Conservation (phyloP, 192 early-diverging fungal species). For the Podila verticillata region DNA sequence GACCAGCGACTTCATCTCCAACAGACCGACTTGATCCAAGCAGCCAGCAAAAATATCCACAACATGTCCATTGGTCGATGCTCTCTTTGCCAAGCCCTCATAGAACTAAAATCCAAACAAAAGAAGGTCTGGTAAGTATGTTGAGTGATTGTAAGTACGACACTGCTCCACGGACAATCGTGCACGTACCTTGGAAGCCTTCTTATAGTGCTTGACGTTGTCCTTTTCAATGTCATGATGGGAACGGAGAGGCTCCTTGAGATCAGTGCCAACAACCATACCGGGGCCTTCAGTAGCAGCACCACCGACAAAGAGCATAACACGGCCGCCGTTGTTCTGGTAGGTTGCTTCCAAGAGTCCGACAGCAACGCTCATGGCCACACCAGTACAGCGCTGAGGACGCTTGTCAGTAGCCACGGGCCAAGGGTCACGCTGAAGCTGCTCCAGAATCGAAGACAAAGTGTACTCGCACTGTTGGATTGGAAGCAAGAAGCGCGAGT, state of each 20-base stretch:
- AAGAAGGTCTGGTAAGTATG: not conserved
- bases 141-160: not conserved
- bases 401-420: constrained; percentile 91
- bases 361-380: constrained; percentile 92
- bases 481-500: constrained; percentile 85
- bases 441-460: constrained; percentile 92
- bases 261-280: constrained; percentile 90
- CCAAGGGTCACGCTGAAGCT: constrained; percentile 98
- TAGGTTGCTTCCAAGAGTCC: constrained; percentile 92
- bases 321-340: constrained; percentile 90
- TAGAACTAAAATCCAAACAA: constrained; percentile 76
- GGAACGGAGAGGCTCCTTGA: constrained; percentile 95
- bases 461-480: constrained; percentile 97
- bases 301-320: constrained; percentile 95
- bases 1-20: constrained; percentile 94
- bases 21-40: constrained; percentile 94
- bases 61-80: constrained; percentile 87
- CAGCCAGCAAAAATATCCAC: constrained; percentile 99
- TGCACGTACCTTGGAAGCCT: constrained; percentile 78
- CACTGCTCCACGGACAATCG: too few species aligned
- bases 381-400: constrained; percentile 92
- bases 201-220: constrained; percentile 90
- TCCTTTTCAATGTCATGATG: constrained; percentile 99
- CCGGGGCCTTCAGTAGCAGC: constrained; percentile 96
- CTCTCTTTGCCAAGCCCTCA: constrained; percentile 86